These are phyloP conservation scores for Suillus tomentosus DNA, from an alignment of 768 basidiomycete genomes.

Conservation along the genomic window DNA sequence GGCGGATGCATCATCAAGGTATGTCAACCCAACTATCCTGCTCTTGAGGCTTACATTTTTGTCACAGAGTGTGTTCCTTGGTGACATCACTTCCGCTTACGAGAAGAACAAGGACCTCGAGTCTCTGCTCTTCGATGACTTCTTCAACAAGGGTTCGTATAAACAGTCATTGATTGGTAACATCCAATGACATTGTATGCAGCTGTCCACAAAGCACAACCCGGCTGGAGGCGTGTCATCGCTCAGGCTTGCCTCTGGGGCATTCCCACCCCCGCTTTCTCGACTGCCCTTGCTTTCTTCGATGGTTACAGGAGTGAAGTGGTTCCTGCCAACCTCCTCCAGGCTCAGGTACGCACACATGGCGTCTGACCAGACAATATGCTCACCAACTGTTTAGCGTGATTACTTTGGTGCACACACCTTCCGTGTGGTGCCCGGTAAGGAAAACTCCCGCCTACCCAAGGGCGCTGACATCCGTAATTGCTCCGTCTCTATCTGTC, in stretches of 20 bases:
- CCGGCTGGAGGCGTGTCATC: constrained; percentile 96
- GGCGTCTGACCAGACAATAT: constrained; percentile 10
- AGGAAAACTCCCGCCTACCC: constrained; percentile 84
- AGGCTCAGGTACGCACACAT: constrained; percentile 69
- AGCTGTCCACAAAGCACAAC: constrained; percentile 93
- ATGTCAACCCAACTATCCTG: constrained; percentile 24
- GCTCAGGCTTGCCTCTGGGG: constrained; percentile 98
- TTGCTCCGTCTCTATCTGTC: constrained; percentile 34
- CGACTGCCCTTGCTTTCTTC: constrained; percentile 97
- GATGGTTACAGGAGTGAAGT: constrained; percentile 97
- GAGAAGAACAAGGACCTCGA: constrained; percentile 82
- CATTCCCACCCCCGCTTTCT: constrained; percentile 96
- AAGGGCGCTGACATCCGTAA: constrained; percentile 84
- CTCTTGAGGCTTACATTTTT: constrained; percentile 14
- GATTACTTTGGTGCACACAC: constrained; percentile 99
- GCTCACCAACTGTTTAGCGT: constrained; percentile 50
- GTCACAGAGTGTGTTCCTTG: constrained; percentile 82
- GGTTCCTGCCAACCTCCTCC: constrained; percentile 91
- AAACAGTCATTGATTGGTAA: constrained; percentile 7
- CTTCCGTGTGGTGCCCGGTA: constrained; percentile 90
- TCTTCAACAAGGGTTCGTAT: constrained; percentile 86
- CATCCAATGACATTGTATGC: constrained; percentile 11
- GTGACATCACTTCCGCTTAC: constrained; percentile 91
- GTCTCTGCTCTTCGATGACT: constrained; percentile 92
- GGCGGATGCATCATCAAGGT: constrained; percentile 99